A percentile compares a stretch with the other conserved stretches of the same genome.
Conservation (phyloP, 257 asterid species). For the Solanum lycopersicoides region DNA sequence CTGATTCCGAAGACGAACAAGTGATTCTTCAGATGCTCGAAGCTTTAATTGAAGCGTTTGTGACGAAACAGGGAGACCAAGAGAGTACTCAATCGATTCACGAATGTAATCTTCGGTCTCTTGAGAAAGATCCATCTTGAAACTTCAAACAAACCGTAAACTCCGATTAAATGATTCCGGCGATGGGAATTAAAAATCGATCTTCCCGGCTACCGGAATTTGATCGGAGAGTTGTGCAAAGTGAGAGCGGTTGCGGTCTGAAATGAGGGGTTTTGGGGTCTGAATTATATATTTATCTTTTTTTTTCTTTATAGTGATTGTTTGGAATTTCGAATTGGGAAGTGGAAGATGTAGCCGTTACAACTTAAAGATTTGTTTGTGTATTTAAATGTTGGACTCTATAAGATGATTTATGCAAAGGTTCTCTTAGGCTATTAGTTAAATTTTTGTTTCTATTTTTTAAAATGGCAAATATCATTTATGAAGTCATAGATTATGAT, state of each 20-base stretch:
- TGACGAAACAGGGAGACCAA: conserved; percentile 65
- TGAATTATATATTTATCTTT: neutral
- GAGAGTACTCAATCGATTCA: conserved; percentile 54
- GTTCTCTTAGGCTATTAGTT: neutral
- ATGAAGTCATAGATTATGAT: neutral
- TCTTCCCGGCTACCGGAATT: neutral
- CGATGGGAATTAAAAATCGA: neutral
- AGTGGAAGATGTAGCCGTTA: conserved; percentile 21
- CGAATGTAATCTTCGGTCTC: conserved; percentile 77
- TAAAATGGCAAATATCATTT: neutral
- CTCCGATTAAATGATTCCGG: neutral
- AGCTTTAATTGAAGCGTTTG: conserved; percentile 56
- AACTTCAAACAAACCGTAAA: neutral
- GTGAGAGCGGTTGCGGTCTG: neutral
- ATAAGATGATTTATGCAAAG: neutral
- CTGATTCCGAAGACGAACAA: conserved; percentile 38
- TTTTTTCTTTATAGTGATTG: neutral
- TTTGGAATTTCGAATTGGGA: conserved; percentile 5
- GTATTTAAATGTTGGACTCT: neutral
- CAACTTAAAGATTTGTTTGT: neutral
- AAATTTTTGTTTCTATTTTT: neutral
- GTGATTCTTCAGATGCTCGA: conserved; percentile 53
- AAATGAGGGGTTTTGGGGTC: conserved; percentile 9
- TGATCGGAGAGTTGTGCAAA: neutral
- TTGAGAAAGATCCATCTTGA: conserved; percentile 56